phyloP scores from a whole-genome alignment of 1,284 basidiomycete genomes.

The Malassezia sympodialis region DNA sequence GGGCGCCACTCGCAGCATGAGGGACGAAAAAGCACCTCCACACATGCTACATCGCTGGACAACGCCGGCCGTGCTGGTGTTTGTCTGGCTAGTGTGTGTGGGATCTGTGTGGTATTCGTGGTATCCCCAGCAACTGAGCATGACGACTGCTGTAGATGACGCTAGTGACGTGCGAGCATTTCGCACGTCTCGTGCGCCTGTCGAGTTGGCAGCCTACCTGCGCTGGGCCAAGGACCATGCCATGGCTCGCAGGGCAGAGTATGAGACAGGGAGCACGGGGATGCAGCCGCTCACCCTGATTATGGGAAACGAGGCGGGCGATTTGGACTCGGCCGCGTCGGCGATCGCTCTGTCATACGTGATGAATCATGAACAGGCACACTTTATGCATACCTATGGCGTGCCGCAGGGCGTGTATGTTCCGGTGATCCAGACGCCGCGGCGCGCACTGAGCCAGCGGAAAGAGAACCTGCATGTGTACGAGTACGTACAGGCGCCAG shows the following conservation, averaged over 20 bases:
- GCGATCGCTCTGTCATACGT: slow-evolving; percentile 37
- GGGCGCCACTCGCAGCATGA: background rate
- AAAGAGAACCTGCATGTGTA: slow-evolving; percentile 61
- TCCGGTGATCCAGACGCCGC: slow-evolving; percentile 64
- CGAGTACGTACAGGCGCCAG: slow-evolving; percentile 17
- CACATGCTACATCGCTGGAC: background rate
- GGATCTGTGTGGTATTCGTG: background rate
- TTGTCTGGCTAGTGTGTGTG: background rate
- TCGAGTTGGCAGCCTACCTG: background rate
- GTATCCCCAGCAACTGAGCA: background rate
- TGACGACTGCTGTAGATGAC: background rate
- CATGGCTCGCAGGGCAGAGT: background rate
- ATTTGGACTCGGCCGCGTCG: slow-evolving; percentile 40
- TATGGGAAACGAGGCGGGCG: slow-evolving; percentile 46
- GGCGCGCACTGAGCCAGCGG: slow-evolving; percentile 64
- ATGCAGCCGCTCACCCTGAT: slow-evolving; percentile 23
- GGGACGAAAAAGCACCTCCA: background rate
- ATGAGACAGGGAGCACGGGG: background rate
- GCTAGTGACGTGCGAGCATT: background rate
- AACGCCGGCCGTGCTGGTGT: background rate
- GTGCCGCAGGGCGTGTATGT: slow-evolving; percentile 48
- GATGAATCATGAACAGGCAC: slow-evolving; percentile 17
- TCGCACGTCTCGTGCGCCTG: background rate
- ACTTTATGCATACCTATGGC: slow-evolving; percentile 18
- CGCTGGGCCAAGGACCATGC: slow-evolving; percentile 10